A percentile compares a stretch with the other conserved stretches of the same genome.
Conservation (phyloP, 768 basidiomycete species). For the Hebeloma cylindrosporum region DNA sequence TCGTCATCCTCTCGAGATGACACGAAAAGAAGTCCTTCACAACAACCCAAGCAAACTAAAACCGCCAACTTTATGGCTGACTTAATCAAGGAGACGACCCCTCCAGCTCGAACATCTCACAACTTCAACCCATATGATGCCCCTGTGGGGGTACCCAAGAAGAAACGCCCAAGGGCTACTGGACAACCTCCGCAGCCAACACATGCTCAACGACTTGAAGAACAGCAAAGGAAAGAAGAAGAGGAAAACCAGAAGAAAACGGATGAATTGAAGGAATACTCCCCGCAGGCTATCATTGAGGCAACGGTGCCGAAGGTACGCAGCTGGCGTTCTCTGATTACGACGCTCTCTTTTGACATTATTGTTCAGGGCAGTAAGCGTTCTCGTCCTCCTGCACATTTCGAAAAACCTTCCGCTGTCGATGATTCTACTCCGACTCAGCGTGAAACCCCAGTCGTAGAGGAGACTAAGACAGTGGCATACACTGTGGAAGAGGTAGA, state of each 20-base stretch:
- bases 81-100: constrained; percentile 69
- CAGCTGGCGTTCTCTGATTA: constrained; percentile 6
- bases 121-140: constrained; percentile 80
- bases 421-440: constrained; percentile 12
- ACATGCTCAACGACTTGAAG: constrained; percentile 29
- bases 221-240: constrained; percentile 24
- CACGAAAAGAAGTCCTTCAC: constrained; percentile 25
- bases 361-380: constrained; percentile 69
- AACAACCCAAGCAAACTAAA: constrained; percentile 53
- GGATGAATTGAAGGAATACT: constrained; percentile 32
- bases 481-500: constrained; percentile 36
- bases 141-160: constrained; percentile 54
- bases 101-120: constrained; percentile 62
- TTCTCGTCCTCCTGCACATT: constrained; percentile 63
- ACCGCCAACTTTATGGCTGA: constrained; percentile 70
- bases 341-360: neutral
- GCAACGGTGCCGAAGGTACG: constrained; percentile 73
- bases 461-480: constrained; percentile 11
- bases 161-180: constrained; percentile 45
- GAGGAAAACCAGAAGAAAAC: constrained; percentile 30
- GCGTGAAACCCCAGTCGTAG: constrained; percentile 15
- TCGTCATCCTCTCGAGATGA: constrained; percentile 37
- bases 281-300: constrained; percentile 72
- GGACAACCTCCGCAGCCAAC: constrained; percentile 36
- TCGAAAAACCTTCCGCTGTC: constrained; percentile 38